phyloP scores from a whole-genome alignment of 108 stramenopile species.

The Skeletonema costatum region DNA sequence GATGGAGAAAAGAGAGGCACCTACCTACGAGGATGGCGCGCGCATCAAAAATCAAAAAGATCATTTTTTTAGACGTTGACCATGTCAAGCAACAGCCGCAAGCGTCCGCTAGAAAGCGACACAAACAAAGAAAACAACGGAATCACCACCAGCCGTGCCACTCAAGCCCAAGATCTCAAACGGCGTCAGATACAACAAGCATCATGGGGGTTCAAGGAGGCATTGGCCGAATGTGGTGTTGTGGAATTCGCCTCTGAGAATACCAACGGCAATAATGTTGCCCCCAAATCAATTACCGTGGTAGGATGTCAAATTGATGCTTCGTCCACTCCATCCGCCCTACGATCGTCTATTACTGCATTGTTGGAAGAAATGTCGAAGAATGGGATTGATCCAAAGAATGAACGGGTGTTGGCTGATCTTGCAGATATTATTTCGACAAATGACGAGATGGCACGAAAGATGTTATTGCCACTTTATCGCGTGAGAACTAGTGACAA shows the following conservation, averaged over 20 bases:
- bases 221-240: slow-evolving; percentile 43
- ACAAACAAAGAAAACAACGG: neutral
- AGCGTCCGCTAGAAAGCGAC: slow-evolving; percentile 5
- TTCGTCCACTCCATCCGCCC: slow-evolving; percentile 11
- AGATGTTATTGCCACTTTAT: slow-evolving; percentile 44
- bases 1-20: too few relatives aligned
- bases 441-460: neutral
- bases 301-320: slow-evolving; percentile 34
- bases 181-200: slow-evolving; percentile 39
- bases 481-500: slow-evolving; percentile 14
- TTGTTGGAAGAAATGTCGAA: slow-evolving; percentile 24
- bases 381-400: slow-evolving; percentile 31
- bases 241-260: slow-evolving; percentile 7
- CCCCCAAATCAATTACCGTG: neutral
- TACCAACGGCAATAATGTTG: slow-evolving; percentile 2
- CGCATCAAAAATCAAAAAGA: too few relatives aligned
- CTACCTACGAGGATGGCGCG: neutral
- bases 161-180: slow-evolving; percentile 18
- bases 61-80: slow-evolving; percentile 1
- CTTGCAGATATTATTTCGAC: slow-evolving; percentile 16
- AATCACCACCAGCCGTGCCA: neutral
- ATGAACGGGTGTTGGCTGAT: slow-evolving; percentile 20
- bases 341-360: slow-evolving; percentile 22
- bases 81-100: neutral
- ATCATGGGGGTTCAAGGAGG: slow-evolving; percentile 43